Evolutionary conservation across 805 yeast species (phyloP), one percentile per base, ranked within the genome.

Genomic region (Saccharomycopsis babjevae): DNA sequence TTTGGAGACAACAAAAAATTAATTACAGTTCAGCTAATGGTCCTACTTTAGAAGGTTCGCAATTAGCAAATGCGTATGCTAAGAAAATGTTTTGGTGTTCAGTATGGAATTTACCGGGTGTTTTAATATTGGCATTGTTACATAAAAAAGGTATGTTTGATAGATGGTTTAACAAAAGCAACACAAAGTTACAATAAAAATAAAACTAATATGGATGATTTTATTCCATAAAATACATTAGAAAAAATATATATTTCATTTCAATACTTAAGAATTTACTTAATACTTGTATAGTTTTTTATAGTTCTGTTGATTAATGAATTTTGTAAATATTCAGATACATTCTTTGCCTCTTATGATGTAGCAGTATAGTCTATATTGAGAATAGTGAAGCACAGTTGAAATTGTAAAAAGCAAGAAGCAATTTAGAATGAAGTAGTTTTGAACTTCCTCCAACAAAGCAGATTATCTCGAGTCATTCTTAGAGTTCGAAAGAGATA

Each of bases 71-170:
- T 67, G 66, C 76, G 1, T 85, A 83, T 71, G 98, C 99, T 0
- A 84, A 88, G 63, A 86, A 86, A 70, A 79, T 92, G 52, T 94
- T 94, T 71, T 89, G 97, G 96, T 89, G 96, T 46, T 87, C 96
- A 32, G 97, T 94, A 1, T 83, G 93, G 84, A 98, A 94, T 67
- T 75, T 94, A 55, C 99, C 99, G 0, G 92, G 88, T 0, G 86
- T 96, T 16, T 75, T 94, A 59, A 86, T 91, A 20, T 75, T 94
- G 63, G 97, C 98, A 0, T 93, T 94, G 91, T 71, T 94, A 58
- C 98, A 94, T 73, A 94, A 94, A 73, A 86, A 86, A 71, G 97
- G 97, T 5, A 90, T 91, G 70, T 93, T 97, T 97, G 96, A 91
- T 69, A 79, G 34, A 36, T 59, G 38, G 42, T 42, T 56, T 8